Percentiles rank a stretch among this genome's conserved stretches.
Conservation (phyloP, 495 filamentous ascomycete genomes). For the Penicillium roqueforti region DNA sequence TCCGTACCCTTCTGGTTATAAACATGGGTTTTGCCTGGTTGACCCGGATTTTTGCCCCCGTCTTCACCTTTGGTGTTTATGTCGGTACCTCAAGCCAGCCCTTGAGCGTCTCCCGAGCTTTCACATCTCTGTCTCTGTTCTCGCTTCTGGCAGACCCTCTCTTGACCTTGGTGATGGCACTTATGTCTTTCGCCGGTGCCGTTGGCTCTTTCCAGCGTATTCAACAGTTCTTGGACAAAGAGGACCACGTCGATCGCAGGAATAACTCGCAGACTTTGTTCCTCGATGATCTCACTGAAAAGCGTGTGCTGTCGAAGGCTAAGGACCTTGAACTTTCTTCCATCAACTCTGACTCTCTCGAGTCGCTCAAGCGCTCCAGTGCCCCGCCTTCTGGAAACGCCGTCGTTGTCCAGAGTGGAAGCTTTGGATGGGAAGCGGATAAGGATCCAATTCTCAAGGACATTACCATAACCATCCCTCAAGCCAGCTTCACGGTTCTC, state of each 20-base stretch:
- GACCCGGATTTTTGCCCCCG: slow-evolving; percentile 49
- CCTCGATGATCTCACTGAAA: slow-evolving; percentile 21
- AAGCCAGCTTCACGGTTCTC: slow-evolving; percentile 46
- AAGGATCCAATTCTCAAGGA: slow-evolving; percentile 42
- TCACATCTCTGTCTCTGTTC: slow-evolving; percentile 59
- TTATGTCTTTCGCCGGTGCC: slow-evolving; percentile 50
- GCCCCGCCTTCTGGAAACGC: slow-evolving; percentile 18
- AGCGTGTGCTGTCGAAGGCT: slow-evolving; percentile 20
- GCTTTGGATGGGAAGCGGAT: slow-evolving; percentile 49
- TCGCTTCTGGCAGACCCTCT: slow-evolving; percentile 56
- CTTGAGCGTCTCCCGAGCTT: slow-evolving; percentile 49
- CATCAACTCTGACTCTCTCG: slow-evolving; percentile 22
- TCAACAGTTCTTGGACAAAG: slow-evolving; percentile 52
- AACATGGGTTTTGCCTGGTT: slow-evolving; percentile 53
- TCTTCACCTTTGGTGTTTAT: slow-evolving; percentile 49
- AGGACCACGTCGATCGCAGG: slow-evolving; percentile 33
- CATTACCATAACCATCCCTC: slow-evolving; percentile 38
- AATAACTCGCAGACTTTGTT: slow-evolving; percentile 19
- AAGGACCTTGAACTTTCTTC: slow-evolving; percentile 20
- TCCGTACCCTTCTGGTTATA: slow-evolving; percentile 52
- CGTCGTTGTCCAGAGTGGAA: slow-evolving; percentile 43
- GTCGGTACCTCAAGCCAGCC: slow-evolving; percentile 47
- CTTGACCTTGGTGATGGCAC: slow-evolving; percentile 50
- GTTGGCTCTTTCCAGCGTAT: slow-evolving; percentile 57
- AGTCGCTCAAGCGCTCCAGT: slow-evolving; percentile 24